Evolutionary conservation across 768 basidiomycete species (phyloP).

Genomic region (Leccinum subtestaceum): DNA sequence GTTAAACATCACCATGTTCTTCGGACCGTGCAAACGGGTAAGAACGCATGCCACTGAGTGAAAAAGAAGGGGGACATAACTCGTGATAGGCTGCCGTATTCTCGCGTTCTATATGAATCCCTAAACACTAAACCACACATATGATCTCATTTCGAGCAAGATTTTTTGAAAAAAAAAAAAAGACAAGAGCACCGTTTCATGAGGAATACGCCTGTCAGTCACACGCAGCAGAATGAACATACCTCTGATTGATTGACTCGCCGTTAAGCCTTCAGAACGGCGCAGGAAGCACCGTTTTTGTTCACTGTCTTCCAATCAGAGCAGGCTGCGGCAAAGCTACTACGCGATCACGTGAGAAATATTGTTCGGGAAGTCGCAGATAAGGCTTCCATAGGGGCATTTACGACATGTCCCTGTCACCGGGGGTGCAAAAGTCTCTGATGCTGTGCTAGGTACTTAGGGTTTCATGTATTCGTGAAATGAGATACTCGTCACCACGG

Average conservation of each 20-base stretch:
- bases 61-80: not conserved
- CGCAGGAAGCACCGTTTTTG: not conserved
- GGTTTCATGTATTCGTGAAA: conserved; percentile 11
- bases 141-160: conserved; percentile 13
- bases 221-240: not conserved
- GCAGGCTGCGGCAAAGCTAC: not conserved
- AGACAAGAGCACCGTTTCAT: conserved; percentile 7
- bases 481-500: conserved; percentile 5
- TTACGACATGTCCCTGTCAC: conserved; percentile 19
- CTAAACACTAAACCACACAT: conserved; percentile 2
- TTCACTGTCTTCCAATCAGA: conserved; percentile 4
- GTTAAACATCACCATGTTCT: not conserved
- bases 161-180: not conserved
- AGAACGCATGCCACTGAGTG: not conserved
- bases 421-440: conserved; percentile 18
- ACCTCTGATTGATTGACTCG: not conserved
- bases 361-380: not conserved
- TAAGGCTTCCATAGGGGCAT: conserved; percentile 7
- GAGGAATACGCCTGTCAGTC: conserved; percentile 8
- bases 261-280: not conserved
- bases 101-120: conserved; percentile 7
- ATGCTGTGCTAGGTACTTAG: conserved; percentile 21
- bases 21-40: not conserved
- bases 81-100: conserved; percentile 13
- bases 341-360: not conserved